Evolutionary conservation across 257 asterid genomes (phyloP).

Genomic region (Solanum sejunctum): DNA sequence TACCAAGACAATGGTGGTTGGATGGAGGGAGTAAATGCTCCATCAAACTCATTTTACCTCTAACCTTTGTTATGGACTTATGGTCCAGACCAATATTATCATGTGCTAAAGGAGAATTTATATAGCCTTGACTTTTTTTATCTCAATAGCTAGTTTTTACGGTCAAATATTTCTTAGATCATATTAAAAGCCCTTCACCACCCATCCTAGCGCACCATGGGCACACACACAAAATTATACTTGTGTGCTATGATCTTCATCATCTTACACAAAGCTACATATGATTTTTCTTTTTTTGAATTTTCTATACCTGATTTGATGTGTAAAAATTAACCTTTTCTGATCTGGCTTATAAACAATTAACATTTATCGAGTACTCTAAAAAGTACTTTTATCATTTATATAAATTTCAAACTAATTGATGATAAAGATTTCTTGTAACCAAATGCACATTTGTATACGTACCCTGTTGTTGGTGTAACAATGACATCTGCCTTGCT

Average conservation of each 20-base stretch:
- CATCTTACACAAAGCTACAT: neutral
- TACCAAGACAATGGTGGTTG: too few species aligned
- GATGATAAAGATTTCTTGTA: neutral
- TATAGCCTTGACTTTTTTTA: too few species aligned
- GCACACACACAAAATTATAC: too few species aligned
- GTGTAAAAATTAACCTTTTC: neutral
- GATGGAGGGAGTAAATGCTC: too few species aligned
- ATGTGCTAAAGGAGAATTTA: too few species aligned
- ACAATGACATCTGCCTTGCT: conserved; percentile 70
- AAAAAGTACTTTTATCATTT: neutral
- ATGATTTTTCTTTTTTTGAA: neutral
- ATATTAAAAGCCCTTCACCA: too few species aligned
- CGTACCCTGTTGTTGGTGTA: conserved; percentile 85
- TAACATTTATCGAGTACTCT: neutral
- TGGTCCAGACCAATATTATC: too few species aligned
- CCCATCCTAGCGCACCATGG: neutral
- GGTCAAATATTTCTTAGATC: too few species aligned
- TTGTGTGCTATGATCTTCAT: neutral
- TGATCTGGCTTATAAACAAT: too few species aligned
- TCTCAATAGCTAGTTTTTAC: too few species aligned
- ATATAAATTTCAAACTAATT: neutral
- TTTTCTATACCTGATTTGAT: neutral
- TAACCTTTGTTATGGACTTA: too few species aligned
- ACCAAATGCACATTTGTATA: neutral
- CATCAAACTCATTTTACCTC: too few species aligned